Percentiles rank a stretch among this genome's conserved stretches.
These are phyloP conservation scores for Trichosanthes cucumerina DNA, from an alignment of 306 rosid species.

Conservation along the genomic window DNA sequence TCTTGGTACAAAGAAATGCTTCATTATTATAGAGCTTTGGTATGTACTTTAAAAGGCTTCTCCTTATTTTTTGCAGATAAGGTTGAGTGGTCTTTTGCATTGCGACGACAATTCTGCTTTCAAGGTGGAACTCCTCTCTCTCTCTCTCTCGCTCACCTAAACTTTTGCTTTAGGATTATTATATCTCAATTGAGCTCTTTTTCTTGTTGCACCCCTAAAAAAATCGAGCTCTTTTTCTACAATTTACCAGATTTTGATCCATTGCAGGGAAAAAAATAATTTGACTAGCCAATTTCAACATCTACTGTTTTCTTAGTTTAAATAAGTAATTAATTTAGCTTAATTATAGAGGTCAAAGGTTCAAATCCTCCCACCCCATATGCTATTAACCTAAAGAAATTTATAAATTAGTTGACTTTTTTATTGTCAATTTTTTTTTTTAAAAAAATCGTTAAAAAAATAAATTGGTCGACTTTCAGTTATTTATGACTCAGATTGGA, in stretches of 20 bases:
- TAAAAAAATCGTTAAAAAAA: no score
- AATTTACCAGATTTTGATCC: neutral
- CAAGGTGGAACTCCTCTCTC: constrained; percentile 40
- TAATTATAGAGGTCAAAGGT: no score
- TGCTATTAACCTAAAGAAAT: no score
- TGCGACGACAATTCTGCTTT: constrained; percentile 65
- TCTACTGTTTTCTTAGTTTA: neutral
- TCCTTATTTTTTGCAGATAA: constrained; percentile 41
- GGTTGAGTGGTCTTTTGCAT: constrained; percentile 75
- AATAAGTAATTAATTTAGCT: no score
- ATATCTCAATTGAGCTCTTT: neutral
- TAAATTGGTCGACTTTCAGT: neutral
- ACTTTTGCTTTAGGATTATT: neutral
- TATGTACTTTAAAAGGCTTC: neutral
- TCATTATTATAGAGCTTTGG: neutral
- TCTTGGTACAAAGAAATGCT: neutral
- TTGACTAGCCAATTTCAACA: neutral
- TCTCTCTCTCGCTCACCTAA: neutral
- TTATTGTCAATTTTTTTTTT: no score
- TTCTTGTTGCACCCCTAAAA: no score
- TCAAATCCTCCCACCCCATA: no score
- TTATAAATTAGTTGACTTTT: neutral
- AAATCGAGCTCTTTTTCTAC: neutral
- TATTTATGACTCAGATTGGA: neutral
- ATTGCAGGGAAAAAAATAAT: neutral